Evolutionary conservation across 257 asterid species (phyloP).

Genomic region (Leonotis leonurus): DNA sequence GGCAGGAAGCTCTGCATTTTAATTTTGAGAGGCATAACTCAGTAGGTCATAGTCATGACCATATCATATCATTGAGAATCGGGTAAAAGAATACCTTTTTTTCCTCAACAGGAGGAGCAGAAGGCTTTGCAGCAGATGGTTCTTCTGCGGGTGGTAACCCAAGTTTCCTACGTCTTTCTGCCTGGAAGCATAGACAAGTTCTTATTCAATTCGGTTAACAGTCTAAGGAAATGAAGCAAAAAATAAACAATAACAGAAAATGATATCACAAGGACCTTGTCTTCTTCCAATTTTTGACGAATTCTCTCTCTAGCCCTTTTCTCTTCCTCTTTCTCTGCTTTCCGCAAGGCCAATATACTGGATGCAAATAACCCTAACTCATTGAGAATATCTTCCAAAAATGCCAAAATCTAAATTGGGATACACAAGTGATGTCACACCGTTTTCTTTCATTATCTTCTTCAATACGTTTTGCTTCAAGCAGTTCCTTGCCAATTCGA

Average conservation of each 20-base stretch:
- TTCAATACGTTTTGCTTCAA: conserved; percentile 94
- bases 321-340: conserved; percentile 98
- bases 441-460: conserved; percentile 99
- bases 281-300: conserved; percentile 95
- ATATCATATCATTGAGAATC: neutral
- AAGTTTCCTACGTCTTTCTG: conserved; percentile 94
- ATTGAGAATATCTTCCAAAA: conserved; percentile 2
- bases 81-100: conserved; percentile 48
- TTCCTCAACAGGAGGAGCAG: conserved; percentile 82
- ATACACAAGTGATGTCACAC: conserved; percentile 32
- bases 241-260: no score
- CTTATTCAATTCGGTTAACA: conserved; percentile 5
- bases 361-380: conserved; percentile 15
- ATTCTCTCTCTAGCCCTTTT: conserved; percentile 84
- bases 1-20: conserved; percentile 71
- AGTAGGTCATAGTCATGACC: conserved; percentile 1
- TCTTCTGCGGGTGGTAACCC: conserved; percentile 87
- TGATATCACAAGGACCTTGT: conserved; percentile 51
- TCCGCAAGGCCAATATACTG: conserved; percentile 81
- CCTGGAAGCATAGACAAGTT: conserved; percentile 44
- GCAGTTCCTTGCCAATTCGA: conserved; percentile 76
- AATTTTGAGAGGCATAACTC: conserved; percentile 13
- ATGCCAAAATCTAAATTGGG: neutral
- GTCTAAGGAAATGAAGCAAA: neutral
- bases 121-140: conserved; percentile 50